phyloP scores from a whole-genome alignment of 768 basidiomycete genomes.

The Psilocybe subaeruginosa region DNA sequence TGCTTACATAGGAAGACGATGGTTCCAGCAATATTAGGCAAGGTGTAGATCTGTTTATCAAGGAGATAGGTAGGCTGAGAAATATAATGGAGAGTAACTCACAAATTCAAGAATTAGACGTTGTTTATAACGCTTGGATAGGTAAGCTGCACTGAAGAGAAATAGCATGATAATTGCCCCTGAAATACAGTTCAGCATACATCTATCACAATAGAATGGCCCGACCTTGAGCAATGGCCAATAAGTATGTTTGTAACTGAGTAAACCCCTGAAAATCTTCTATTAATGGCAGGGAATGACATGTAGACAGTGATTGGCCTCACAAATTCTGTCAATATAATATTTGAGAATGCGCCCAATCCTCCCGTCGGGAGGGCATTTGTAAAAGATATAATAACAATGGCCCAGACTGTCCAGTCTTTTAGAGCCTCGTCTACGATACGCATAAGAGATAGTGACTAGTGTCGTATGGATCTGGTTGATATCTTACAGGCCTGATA shows the following conservation, averaged over 20 bases:
- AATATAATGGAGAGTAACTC: conserved; percentile 10
- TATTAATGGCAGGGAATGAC: background rate
- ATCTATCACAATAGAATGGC: background rate
- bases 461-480: no score
- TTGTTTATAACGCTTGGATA: conserved; percentile 45
- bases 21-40: conserved; percentile 52
- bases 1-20: conserved; percentile 45
- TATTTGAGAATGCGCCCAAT: conserved; percentile 54
- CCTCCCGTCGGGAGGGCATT: conserved; percentile 52
- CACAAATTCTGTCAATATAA: conserved; percentile 50
- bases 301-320: conserved; percentile 5
- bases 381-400: conserved; percentile 49
- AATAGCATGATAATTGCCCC: conserved; percentile 47
- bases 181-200: conserved; percentile 8
- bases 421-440: conserved; percentile 42
- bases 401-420: conserved; percentile 50
- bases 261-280: conserved; percentile 42
- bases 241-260: conserved; percentile 51
- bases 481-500: conserved; percentile 3
- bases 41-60: conserved; percentile 38
- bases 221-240: conserved; percentile 47
- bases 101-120: conserved; percentile 49
- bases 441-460: background rate
- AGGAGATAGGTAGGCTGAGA: background rate
- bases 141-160: conserved; percentile 44